phyloP scores from a whole-genome alignment of 805 yeast genomes.

The Candida sithepensis region DNA sequence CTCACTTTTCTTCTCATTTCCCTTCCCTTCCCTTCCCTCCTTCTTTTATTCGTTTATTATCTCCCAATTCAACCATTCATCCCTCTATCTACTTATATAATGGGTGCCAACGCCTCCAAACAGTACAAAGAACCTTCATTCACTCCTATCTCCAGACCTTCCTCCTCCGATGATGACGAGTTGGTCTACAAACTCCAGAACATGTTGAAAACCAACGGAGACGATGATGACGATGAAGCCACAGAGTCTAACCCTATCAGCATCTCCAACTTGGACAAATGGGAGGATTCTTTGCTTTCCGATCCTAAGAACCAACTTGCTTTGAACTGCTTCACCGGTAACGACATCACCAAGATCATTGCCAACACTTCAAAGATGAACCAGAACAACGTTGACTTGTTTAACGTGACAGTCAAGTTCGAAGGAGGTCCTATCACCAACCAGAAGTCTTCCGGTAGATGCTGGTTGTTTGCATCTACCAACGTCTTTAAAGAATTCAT shows the following conservation, averaged over 20 bases:
- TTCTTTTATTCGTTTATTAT: background rate
- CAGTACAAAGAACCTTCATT: background rate
- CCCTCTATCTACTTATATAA: slow-evolving; percentile 2
- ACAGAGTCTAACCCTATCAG: slow-evolving; percentile 30
- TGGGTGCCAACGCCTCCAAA: slow-evolving; percentile 28
- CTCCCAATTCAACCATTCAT: background rate
- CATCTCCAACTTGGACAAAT: slow-evolving; percentile 31
- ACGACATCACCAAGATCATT: slow-evolving; percentile 41
- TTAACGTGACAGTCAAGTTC: slow-evolving; percentile 41
- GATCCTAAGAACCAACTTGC: slow-evolving; percentile 51
- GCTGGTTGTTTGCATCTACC: slow-evolving; percentile 88
- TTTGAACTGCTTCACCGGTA: slow-evolving; percentile 50
- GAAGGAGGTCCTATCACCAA: slow-evolving; percentile 68
- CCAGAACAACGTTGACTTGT: slow-evolving; percentile 34
- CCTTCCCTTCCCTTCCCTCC: no score
- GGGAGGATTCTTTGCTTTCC: slow-evolving; percentile 44
- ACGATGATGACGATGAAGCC: slow-evolving; percentile 7
- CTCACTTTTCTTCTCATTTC: no score
- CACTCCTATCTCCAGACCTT: slow-evolving; percentile 12
- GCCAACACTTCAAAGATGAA: slow-evolving; percentile 32
- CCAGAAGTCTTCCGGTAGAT: slow-evolving; percentile 76
- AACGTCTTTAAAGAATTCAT: slow-evolving; percentile 69
- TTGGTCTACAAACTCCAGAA: slow-evolving; percentile 29
- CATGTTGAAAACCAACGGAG: slow-evolving; percentile 9
- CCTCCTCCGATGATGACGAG: slow-evolving; percentile 27